phyloP scores from a whole-genome alignment of 345 rosid species.

The Citrus sinensis region DNA sequence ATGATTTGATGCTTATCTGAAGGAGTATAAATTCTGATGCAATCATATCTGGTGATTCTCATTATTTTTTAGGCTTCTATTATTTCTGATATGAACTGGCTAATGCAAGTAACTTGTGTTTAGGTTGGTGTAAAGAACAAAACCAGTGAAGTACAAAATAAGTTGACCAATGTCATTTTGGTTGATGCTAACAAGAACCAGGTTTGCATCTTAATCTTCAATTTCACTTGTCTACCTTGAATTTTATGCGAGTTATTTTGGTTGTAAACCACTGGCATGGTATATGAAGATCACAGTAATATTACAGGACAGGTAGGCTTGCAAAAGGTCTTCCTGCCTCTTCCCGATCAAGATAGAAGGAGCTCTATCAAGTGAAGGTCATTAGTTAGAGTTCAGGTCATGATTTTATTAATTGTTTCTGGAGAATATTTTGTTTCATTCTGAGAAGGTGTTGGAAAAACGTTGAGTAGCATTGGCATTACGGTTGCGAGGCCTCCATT shows the following conservation, averaged over 20 bases:
- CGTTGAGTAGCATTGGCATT: background rate
- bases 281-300: background rate
- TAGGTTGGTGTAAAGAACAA: conserved; percentile 95
- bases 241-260: background rate
- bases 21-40: background rate
- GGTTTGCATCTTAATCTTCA: conserved; percentile 33
- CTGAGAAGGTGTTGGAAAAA: background rate
- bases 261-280: background rate
- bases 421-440: background rate
- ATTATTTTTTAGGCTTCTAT: background rate
- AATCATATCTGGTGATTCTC: background rate
- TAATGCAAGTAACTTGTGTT: conserved; percentile 15
- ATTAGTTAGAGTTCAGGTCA: background rate
- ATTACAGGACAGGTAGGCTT: too few relatives aligned
- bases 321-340: too few relatives aligned
- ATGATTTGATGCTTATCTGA: background rate
- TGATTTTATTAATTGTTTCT: background rate
- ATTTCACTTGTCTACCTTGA: conserved; percentile 16
- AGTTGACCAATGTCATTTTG: conserved; percentile 38
- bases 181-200: conserved; percentile 71
- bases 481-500: background rate
- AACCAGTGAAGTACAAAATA: conserved; percentile 64
- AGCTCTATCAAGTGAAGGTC: background rate
- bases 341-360: too few relatives aligned
- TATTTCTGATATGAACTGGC: background rate